Conservation (phyloP, 179 eudicot genomes). For the Beta corolliflora region DNA sequence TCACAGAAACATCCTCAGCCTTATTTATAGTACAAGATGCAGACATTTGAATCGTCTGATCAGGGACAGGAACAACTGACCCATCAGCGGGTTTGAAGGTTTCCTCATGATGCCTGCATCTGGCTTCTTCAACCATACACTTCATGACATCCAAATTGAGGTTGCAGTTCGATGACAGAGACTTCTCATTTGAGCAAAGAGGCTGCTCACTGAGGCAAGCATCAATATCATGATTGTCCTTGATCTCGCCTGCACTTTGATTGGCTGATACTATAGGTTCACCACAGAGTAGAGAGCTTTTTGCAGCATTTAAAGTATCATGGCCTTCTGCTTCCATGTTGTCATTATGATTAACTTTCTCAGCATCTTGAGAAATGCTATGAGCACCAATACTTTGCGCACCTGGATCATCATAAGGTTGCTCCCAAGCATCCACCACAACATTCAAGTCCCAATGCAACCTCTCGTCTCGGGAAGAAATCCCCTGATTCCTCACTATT, state of each 20-base stretch:
- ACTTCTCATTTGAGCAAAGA: conserved; percentile 6
- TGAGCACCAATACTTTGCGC: conserved; percentile 21
- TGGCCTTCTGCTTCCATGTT: conserved; percentile 20
- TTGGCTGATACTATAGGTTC: conserved; percentile 1
- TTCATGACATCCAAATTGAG: conserved; percentile 11
- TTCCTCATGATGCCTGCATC: not conserved
- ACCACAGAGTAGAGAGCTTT: conserved; percentile 13
- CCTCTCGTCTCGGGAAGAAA: conserved; percentile 41
- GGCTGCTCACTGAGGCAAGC: conserved; percentile 2
- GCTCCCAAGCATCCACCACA: conserved; percentile 76
- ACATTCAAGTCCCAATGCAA: conserved; percentile 81
- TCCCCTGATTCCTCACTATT: conserved; percentile 24
- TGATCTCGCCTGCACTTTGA: conserved; percentile 16
- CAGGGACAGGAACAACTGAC: not conserved
- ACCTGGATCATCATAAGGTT: conserved; percentile 42
- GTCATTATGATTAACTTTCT: conserved; percentile 5
- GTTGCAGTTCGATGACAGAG: conserved; percentile 14
- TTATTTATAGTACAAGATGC: conserved; percentile 15
- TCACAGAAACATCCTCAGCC: conserved; percentile 14
- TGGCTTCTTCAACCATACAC: conserved; percentile 17
- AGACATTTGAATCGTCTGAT: not conserved
- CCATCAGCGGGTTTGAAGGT: not conserved
- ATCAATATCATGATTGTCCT: not conserved
- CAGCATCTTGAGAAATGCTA: conserved; percentile 15
- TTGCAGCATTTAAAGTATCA: conserved; percentile 12